Percentiles rank a stretch among this genome's conserved stretches.
Evolutionary conservation across 202 grass and related monocot genomes (phyloP).

Genomic region (Cymbopogon flexuosus): DNA sequence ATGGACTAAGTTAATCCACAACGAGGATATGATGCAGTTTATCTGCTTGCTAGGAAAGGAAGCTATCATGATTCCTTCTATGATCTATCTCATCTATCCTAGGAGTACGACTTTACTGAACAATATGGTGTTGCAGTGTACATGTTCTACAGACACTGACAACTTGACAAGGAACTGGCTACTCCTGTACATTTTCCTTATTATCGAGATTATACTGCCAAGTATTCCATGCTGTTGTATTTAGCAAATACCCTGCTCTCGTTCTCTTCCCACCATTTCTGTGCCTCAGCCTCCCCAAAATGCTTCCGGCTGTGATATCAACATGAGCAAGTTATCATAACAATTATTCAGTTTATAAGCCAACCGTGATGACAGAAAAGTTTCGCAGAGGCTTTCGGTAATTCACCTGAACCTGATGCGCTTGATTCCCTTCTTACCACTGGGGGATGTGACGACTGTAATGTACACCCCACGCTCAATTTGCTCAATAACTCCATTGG

Average conservation of each 20-base stretch:
- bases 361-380: neutral
- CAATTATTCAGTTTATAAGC: neutral
- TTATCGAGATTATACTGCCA: neutral
- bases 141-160: neutral
- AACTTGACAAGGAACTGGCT: neutral
- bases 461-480: constrained; percentile 74
- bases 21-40: neutral
- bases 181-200: neutral
- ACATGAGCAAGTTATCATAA: constrained; percentile 12
- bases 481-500: constrained; percentile 52
- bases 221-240: constrained; percentile 45
- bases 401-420: constrained; percentile 77
- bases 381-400: neutral
- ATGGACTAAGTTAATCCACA: neutral
- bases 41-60: neutral
- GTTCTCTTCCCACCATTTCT: constrained; percentile 88
- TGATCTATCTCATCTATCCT: neutral
- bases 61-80: neutral
- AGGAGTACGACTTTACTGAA: neutral
- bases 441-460: constrained; percentile 54
- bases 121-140: neutral
- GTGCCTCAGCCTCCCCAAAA: constrained; percentile 65
- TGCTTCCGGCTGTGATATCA: constrained; percentile 64
- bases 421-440: constrained; percentile 74
- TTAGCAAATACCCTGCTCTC: constrained; percentile 52